Evolutionary conservation across 768 basidiomycete species (phyloP), one percentile per base, ranked within the genome.

Genomic region (Roridomyces roridus): DNA sequence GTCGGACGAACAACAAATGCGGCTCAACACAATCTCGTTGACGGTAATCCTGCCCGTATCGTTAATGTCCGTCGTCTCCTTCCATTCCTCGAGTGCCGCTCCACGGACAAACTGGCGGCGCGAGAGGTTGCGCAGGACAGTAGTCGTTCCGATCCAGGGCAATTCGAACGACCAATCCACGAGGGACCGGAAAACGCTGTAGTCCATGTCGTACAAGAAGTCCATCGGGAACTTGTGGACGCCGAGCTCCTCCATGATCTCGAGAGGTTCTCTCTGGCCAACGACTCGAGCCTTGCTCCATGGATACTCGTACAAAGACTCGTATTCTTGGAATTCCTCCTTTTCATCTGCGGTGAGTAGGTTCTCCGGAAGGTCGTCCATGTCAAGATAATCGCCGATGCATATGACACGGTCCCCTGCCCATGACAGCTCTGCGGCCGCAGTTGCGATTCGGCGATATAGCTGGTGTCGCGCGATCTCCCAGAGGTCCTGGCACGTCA

Each of bases 371-470:
- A 54, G 50, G 23, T 60, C 55, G 1, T 46, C 49, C 1, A 34
- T 20, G 6, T 42, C 2, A 4, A 56, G 37, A 17, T 65, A 61
- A 41, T 67, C 63, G 3, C 66, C 59, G 28, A 64, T 11, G 51
- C 54, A 61, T 10, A 67, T 59, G 28, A 67, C 57, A 11, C 68
- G 63, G 29, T 67, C 55, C 6, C 68, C 63, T 18, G 62, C 62
- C 68, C 67, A 69, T 5, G 52, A 31, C 4, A 36, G 29, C 5
- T 2, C 11, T n/a, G 44, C 45, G 4, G n/a, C 24, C 4, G 14
- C 2, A 3, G 3, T 18, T 5, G 6, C 41, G 4, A 44, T 20
- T 6, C 21, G 42, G 31, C 35, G 40, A 31, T 54, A 31, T 9
- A 54, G 24, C 10, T 26, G 1, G 17, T 12, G 10, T 7, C 43